Base-by-base conservation (phyloP, 257 asterid genomes). In the Solanum piurae region DNA sequence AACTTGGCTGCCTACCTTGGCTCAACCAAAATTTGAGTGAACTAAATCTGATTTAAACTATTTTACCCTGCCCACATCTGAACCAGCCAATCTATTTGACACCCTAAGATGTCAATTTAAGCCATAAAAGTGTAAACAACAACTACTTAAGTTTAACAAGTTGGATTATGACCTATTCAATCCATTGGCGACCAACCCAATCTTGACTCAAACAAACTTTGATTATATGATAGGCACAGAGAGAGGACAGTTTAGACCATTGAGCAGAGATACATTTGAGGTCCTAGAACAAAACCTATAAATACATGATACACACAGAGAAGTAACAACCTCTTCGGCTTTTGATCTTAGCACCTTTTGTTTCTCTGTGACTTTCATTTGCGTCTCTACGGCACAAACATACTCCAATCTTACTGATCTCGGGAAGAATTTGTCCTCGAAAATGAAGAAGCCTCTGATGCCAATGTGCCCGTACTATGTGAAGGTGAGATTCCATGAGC, bases 401-500 rank as follows among this genome's bases (percentile, higher is more conserved):
- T 76, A 18, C 77, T 52, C 52, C 86, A 31, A 4, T 21, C 58
- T 87, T 42, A 44, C 64, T 40, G 37, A 46, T 68, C 66, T 58
- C 14, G 14, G 29, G 89, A 60, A 87, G 83, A 40, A n/a, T 80
- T 73, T 82, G 29, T 49, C 86, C 74, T 82, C 25, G 62, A 66
- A 80, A 62, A 27, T 29, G 89, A n/a, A 87, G 86, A 40, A 62
- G 29, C 23, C 38, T 52, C 58, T 33, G 82, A 33, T 77, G 29
- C 58, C 55, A 69, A 79, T 38, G 86, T 82, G 12, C 40, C 87
- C 10, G 5, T 49, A 87, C 73, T 64, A 66, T 73, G 37, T 38
- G 69, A 87, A 74, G 86, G 74, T 58, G 82, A 87, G 83, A 83
- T n/a, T 87, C 87, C 83, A 82, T 23, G 80, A 80, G 89, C 62